Base-by-base conservation (phyloP, 179 eudicot species). In the Patellifolia procumbens region DNA sequence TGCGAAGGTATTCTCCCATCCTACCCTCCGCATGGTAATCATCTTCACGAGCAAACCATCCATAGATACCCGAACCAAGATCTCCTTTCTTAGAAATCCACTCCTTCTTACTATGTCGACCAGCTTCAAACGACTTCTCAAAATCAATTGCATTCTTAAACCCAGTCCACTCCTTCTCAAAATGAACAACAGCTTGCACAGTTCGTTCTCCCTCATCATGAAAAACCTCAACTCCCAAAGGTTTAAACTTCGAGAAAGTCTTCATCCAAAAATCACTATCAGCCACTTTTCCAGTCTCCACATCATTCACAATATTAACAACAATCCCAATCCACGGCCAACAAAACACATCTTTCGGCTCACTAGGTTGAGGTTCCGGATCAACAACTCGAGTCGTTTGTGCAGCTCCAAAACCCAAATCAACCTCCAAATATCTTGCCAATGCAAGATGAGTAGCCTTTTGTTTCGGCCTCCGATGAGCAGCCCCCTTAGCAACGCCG, bases 11-110 rank as follows among this genome's bases (percentile, higher is more conserved):
- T 10, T 90, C 84, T 39, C 91, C 92, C 28, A 89, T 72, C 29
- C 55, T 53, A 64, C 83, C 87, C 24, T 84, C 73, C 17, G 83
- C 68, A 67, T 73, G 60, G 53, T 81, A 89, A 76, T 90, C 95
- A 66, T 85, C 89, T 46, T 74, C 85, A 6, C 87, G 79, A 1
- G 88, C 95, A 76, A 90, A 51, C 95, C 94, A 90, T 45, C 94
- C 92, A 67, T 86, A 90, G 5, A 83, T 80, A 48, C 77, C 79
- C 60, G 79, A 78, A 67, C 84, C 90, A 55, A 49, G 71, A 35
- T 58, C 70, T 16, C 32, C 68, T 61, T 74, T 70, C 53, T 42
- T 51, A 12, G 46, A 74, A 48, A 17, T 34, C 82, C 86, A 90
- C 62, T 89, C 91, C 79, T 81, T 87, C 82, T 81, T 89, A 39